These are phyloP conservation scores for Selaginella tamariscina DNA, from an alignment of 75 land plant species.

Conservation along the genomic window DNA sequence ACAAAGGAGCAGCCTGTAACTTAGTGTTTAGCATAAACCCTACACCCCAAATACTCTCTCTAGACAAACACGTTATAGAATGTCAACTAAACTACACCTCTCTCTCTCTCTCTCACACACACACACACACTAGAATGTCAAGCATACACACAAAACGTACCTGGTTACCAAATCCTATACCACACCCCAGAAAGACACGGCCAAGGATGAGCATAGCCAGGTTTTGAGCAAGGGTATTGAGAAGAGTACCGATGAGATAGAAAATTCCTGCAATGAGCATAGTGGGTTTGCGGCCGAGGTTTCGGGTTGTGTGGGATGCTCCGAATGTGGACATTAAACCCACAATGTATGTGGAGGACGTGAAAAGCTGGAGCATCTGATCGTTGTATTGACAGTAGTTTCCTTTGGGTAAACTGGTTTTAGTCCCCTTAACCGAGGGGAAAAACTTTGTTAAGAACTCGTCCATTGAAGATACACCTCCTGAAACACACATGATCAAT, in stretches of 20 bases:
- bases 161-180: background rate
- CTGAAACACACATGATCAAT: too few species aligned
- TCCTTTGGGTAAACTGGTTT: background rate
- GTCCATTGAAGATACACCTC: background rate
- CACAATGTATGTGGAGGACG: background rate
- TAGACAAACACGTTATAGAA: too few species aligned
- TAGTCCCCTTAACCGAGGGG: background rate
- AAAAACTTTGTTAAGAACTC: background rate
- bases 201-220: background rate
- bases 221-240: background rate
- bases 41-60: too few species aligned
- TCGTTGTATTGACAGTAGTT: background rate
- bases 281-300: background rate
- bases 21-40: background rate
- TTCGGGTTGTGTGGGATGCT: background rate
- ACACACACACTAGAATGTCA: too few species aligned
- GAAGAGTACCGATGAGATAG: background rate
- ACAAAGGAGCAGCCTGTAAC: slow-evolving; percentile 18
- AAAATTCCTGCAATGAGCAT: background rate
- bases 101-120: too few species aligned
- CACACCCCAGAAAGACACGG: background rate
- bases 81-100: too few species aligned
- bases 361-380: background rate
- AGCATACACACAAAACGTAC: too few species aligned
- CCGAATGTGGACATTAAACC: background rate